Percentiles rank a stretch among this genome's conserved stretches.
phyloP scores from a whole-genome alignment of 2,329 filamentous ascomycete genomes.

The Hypomyces rosellus region DNA sequence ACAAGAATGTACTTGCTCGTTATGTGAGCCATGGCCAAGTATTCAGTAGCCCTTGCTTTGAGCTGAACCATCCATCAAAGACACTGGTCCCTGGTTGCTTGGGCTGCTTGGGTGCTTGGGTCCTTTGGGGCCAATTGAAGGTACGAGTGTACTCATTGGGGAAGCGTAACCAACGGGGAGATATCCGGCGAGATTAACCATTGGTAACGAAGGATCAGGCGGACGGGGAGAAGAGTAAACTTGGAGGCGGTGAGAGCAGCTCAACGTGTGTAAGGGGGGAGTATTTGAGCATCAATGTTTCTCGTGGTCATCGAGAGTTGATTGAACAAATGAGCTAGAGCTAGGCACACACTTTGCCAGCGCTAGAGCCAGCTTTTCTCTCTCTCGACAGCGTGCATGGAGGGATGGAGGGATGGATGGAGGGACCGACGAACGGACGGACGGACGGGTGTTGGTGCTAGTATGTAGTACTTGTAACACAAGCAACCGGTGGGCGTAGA shows the following conservation, averaged over 20 bases:
- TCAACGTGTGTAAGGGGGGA: neutral
- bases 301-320: neutral
- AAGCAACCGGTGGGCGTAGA: neutral
- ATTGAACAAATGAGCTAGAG: neutral
- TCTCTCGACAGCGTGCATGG: neutral
- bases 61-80: neutral
- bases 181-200: slow-evolving; percentile 1
- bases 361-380: neutral
- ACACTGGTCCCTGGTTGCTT: slow-evolving; percentile 1
- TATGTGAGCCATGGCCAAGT: slow-evolving; percentile 8
- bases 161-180: neutral
- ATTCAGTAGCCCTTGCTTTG: slow-evolving; percentile 1
- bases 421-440: too few species aligned
- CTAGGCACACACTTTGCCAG: neutral
- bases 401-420: too few species aligned
- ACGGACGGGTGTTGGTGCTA: too few species aligned
- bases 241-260: slow-evolving; percentile 2
- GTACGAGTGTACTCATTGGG: too few species aligned
- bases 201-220: slow-evolving; percentile 1
- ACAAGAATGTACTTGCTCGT: slow-evolving; percentile 5
- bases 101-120: too few species aligned
- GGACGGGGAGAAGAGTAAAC: neutral
- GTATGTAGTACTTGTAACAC: neutral
- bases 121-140: too few species aligned
- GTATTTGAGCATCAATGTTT: neutral